These are phyloP conservation scores for Meyerozyma sp. DNA, from an alignment of 1,139 yeast genomes.

Conservation along the genomic window DNA sequence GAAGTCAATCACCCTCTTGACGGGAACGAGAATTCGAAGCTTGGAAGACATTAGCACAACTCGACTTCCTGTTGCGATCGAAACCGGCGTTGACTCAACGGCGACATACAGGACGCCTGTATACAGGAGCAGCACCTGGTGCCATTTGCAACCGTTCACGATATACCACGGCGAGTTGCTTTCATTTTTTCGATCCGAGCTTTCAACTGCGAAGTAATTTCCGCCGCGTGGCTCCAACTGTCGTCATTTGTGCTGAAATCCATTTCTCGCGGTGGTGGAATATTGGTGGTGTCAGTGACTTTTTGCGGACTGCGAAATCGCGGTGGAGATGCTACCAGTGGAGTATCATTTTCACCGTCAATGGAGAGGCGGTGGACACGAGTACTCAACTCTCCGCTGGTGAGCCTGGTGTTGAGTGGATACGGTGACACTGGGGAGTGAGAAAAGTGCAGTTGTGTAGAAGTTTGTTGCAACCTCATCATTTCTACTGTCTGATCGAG, in stretches of 20 bases:
- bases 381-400: constrained; percentile 39
- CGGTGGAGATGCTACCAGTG: constrained; percentile 7
- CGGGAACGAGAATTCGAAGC: constrained; percentile 82
- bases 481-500: constrained; percentile 49
- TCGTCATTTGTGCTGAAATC: constrained; percentile 45
- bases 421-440: neutral
- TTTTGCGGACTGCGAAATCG: constrained; percentile 17
- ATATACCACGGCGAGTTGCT: constrained; percentile 23
- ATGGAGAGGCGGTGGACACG: constrained; percentile 43
- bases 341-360: constrained; percentile 23
- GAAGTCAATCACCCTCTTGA: constrained; percentile 89
- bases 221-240: constrained; percentile 87
- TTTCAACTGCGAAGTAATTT: constrained; percentile 77
- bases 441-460: constrained; percentile 6
- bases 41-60: constrained; percentile 34
- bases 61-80: neutral
- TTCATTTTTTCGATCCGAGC: constrained; percentile 90
- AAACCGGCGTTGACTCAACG: constrained; percentile 1
- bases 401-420: constrained; percentile 12
- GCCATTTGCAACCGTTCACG: neutral
- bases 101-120: neutral
- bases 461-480: constrained; percentile 28
- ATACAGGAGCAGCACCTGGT: neutral
- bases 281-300: constrained; percentile 6
- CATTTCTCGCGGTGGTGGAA: constrained; percentile 7